phyloP scores from a whole-genome alignment of 179 eudicot species.

The Spinacia oleracea region DNA sequence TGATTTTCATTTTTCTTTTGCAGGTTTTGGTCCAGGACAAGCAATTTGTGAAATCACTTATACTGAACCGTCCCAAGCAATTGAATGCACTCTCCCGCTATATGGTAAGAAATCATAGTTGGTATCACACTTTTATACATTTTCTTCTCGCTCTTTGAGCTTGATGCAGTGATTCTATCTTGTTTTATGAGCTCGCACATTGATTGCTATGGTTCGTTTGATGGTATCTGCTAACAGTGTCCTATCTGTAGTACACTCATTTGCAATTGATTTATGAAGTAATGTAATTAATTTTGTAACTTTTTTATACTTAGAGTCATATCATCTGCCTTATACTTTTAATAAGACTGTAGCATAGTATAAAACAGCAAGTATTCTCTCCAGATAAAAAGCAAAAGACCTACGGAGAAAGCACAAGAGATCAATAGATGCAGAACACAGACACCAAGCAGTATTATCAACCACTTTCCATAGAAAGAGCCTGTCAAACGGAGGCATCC shows the following conservation, averaged over 20 bases:
- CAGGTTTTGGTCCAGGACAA: conserved; percentile 68
- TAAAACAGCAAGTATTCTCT: too few relatives aligned
- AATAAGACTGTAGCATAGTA: too few relatives aligned
- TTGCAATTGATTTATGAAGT: not conserved
- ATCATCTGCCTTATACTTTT: not conserved
- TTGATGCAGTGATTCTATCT: not conserved
- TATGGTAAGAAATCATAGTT: conserved; percentile 54
- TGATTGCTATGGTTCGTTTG: not conserved
- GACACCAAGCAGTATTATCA: too few relatives aligned
- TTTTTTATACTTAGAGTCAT: too few relatives aligned
- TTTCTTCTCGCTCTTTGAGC: not conserved
- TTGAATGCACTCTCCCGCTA: conserved; percentile 68
- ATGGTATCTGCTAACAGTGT: not conserved
- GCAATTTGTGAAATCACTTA: conserved; percentile 39
- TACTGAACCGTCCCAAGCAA: conserved; percentile 77
- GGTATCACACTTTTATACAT: not conserved
- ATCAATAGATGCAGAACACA: too few relatives aligned
- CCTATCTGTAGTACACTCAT: not conserved
- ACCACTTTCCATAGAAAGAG: too few relatives aligned
- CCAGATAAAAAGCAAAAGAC: too few relatives aligned
- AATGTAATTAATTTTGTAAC: not conserved
- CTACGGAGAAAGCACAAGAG: too few relatives aligned
- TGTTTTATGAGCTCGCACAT: not conserved
- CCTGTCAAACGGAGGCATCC: too few relatives aligned
- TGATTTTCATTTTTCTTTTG: not conserved